Percentiles rank a stretch among this genome's conserved stretches.
phyloP scores from a whole-genome alignment of 495 filamentous ascomycete genomes.

The Aspergillus avenaceus region DNA sequence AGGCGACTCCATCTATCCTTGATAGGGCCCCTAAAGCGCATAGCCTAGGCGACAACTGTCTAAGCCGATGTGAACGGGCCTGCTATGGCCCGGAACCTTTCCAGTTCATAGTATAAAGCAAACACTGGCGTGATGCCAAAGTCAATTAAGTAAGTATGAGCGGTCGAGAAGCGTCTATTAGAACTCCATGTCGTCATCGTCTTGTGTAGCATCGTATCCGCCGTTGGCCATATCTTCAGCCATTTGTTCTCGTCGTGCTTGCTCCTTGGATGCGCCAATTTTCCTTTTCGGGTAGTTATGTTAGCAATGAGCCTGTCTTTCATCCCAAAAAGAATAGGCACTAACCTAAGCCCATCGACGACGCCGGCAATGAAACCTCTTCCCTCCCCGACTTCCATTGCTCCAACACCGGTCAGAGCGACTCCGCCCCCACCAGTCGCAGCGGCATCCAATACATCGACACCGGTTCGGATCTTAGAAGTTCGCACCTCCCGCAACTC shows the following conservation, averaged over 20 bases:
- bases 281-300: slow-evolving; percentile 18
- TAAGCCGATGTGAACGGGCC: neutral
- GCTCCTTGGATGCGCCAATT: slow-evolving; percentile 46
- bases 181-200: slow-evolving; percentile 49
- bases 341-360: slow-evolving; percentile 75
- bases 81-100: slow-evolving; percentile 2
- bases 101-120: slow-evolving; percentile 21
- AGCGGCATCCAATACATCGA: slow-evolving; percentile 64
- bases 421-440: slow-evolving; percentile 59
- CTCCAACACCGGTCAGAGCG: slow-evolving; percentile 77
- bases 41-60: neutral
- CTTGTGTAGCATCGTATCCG: slow-evolving; percentile 37
- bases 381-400: slow-evolving; percentile 85
- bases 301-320: neutral
- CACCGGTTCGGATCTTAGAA: slow-evolving; percentile 78
- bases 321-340: neutral
- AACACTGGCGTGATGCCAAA: slow-evolving; percentile 4
- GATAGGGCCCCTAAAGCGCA: too few species aligned
- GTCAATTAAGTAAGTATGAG: neutral
- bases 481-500: slow-evolving; percentile 84
- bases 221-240: slow-evolving; percentile 40
- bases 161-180: slow-evolving; percentile 12
- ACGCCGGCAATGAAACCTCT: slow-evolving; percentile 80
- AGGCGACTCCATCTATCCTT: too few species aligned
- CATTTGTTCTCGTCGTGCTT: slow-evolving; percentile 44